phyloP scores from a whole-genome alignment of 768 basidiomycete genomes.

The Termitomyces sp. region DNA sequence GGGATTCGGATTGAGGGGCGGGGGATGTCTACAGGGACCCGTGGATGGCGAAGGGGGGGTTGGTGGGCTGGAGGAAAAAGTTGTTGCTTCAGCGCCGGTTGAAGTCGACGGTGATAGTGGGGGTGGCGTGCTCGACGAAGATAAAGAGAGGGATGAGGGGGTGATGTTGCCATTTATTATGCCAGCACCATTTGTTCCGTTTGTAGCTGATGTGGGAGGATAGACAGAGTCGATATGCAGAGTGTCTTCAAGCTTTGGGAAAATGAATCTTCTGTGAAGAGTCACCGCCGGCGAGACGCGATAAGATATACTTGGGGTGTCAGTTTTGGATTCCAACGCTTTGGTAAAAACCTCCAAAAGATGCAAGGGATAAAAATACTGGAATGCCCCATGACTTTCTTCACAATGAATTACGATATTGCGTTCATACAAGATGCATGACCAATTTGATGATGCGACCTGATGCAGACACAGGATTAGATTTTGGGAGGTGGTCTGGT shows the following conservation, averaged over 20 bases:
- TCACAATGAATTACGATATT: slow-evolving; percentile 76
- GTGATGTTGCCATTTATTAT: background rate
- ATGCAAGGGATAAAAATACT: slow-evolving; percentile 64
- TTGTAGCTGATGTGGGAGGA: background rate
- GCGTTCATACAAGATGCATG: slow-evolving; percentile 61
- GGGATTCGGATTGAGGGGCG: slow-evolving; percentile 40
- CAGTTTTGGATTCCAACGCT: slow-evolving; percentile 20
- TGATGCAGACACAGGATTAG: slow-evolving; percentile 19
- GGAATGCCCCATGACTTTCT: slow-evolving; percentile 59
- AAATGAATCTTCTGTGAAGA: slow-evolving; percentile 50
- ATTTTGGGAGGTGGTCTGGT: background rate
- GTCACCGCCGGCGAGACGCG: slow-evolving; percentile 42
- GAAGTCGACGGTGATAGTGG: background rate
- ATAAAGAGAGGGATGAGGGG: background rate
- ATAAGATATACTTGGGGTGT: slow-evolving; percentile 37
- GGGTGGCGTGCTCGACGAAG: background rate
- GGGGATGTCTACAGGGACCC: slow-evolving; percentile 3
- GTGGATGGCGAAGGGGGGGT: slow-evolving; percentile 4
- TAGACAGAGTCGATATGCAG: background rate
- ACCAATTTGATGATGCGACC: slow-evolving; percentile 73
- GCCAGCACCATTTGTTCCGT: background rate
- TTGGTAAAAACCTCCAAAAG: slow-evolving; percentile 32
- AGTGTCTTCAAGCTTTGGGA: slow-evolving; percentile 28
- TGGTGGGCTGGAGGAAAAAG: background rate
- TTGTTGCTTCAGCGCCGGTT: background rate